Conservation (phyloP, 805 yeast species). For the Komagataella phaffii region DNA sequence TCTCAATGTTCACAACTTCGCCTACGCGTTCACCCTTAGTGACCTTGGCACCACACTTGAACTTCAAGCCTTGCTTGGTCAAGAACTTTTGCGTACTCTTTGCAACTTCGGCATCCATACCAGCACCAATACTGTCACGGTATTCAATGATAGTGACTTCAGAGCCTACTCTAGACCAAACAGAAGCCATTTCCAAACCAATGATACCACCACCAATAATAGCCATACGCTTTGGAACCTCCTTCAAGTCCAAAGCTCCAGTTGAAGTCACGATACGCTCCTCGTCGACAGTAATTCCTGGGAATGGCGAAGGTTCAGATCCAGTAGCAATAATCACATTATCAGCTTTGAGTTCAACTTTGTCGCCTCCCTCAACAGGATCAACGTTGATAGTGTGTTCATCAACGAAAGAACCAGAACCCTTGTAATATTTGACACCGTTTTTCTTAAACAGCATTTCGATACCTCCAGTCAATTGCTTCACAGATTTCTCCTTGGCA, state of each 20-base stretch:
- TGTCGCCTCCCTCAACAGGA: slow-evolving; percentile 78
- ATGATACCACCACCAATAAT: slow-evolving; percentile 99
- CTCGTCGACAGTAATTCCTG: slow-evolving; percentile 93
- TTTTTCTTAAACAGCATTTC: slow-evolving; percentile 93
- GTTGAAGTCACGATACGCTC: slow-evolving; percentile 95
- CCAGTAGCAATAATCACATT: slow-evolving; percentile 95
- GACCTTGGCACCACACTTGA: slow-evolving; percentile 89
- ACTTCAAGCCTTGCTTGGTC: slow-evolving; percentile 89
- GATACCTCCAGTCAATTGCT: slow-evolving; percentile 83
- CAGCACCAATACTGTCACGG: slow-evolving; percentile 88
- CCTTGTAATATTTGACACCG: slow-evolving; percentile 90
- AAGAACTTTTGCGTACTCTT: slow-evolving; percentile 81
- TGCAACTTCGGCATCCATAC: slow-evolving; percentile 95
- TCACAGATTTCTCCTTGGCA: slow-evolving; percentile 86
- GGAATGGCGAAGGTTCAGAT: slow-evolving; percentile 97
- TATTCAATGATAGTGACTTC: slow-evolving; percentile 93
- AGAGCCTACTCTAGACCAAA: slow-evolving; percentile 88
- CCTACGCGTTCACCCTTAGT: slow-evolving; percentile 78
- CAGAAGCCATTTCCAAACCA: slow-evolving; percentile 99
- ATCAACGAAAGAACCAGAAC: slow-evolving; percentile 76
- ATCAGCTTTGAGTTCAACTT: slow-evolving; percentile 62
- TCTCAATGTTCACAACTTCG: slow-evolving; percentile 74
- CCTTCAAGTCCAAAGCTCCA: slow-evolving; percentile 74
- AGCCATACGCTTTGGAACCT: slow-evolving; percentile 83
- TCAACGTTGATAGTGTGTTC: slow-evolving; percentile 68